Conservation (phyloP, 2,329 filamentous ascomycete species). For the Pestalotiopsis sp. region DNA sequence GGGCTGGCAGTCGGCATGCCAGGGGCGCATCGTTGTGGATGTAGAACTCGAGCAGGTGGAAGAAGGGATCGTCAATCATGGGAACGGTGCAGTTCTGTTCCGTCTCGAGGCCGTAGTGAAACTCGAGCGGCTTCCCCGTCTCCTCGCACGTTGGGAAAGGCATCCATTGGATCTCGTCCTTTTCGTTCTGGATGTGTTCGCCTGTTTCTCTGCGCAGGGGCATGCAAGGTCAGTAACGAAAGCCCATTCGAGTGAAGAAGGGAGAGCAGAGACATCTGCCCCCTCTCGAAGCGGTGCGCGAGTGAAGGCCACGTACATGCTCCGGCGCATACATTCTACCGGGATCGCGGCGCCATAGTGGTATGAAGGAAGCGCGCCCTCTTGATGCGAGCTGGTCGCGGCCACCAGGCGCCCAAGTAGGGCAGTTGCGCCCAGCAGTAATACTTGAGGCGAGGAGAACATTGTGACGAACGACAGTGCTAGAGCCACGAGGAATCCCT, state of each 20-base stretch:
- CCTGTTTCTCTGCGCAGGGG: constrained; percentile 70
- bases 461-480: constrained; percentile 18
- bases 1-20: constrained; percentile 84
- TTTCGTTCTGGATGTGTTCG: constrained; percentile 81
- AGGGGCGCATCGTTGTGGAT: constrained; percentile 95
- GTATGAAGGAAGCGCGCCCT: constrained; percentile 59
- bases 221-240: not conserved
- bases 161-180: constrained; percentile 86
- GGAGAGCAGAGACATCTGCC: not conserved
- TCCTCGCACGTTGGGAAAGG: constrained; percentile 92
- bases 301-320: constrained; percentile 57
- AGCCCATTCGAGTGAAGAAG: not conserved
- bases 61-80: constrained; percentile 77
- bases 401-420: constrained; percentile 20
- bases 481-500: not conserved
- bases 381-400: constrained; percentile 27
- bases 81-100: constrained; percentile 85
- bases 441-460: constrained; percentile 22
- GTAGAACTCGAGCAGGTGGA: constrained; percentile 94
- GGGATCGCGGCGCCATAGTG: constrained; percentile 68
- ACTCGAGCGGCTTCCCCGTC: constrained; percentile 78
- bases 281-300: not conserved
- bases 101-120: constrained; percentile 81
- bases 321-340: constrained; percentile 75
- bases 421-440: constrained; percentile 20